phyloP scores from a whole-genome alignment of 441 rosid species.

The Sinapis alba region DNA sequence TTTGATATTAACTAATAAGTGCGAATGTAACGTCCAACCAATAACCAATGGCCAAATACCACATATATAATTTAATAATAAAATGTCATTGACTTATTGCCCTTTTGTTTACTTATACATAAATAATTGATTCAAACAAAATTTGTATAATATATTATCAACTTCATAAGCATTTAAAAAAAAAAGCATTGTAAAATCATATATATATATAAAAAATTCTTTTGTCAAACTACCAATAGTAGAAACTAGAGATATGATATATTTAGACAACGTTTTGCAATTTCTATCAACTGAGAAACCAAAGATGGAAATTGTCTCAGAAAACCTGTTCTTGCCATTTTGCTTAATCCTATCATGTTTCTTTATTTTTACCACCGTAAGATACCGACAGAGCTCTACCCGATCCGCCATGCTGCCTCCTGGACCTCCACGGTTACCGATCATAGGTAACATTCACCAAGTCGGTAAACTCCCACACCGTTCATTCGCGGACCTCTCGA shows the following conservation, averaged over 20 bases:
- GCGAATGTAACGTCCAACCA: too few relatives aligned
- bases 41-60: too few relatives aligned
- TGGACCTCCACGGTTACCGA: constrained; percentile 43
- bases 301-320: neutral
- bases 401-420: constrained; percentile 22
- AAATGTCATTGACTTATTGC: neutral
- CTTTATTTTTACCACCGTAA: constrained; percentile 1
- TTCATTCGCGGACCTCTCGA: constrained; percentile 43
- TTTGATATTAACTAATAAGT: too few relatives aligned
- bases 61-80: too few relatives aligned
- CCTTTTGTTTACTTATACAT: neutral
- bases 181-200: too few relatives aligned
- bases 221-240: neutral
- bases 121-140: neutral
- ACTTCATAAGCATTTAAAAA: too few relatives aligned
- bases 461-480: constrained; percentile 43
- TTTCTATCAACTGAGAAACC: neutral
- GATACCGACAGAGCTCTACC: neutral
- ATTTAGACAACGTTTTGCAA: neutral
- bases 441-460: constrained; percentile 39
- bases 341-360: constrained; percentile 16
- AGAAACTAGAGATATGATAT: neutral
- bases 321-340: neutral
- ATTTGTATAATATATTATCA: too few relatives aligned
- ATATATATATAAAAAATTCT: too few relatives aligned